These are phyloP conservation scores for Pseudocercospora crystallina DNA, from an alignment of 2,329 filamentous ascomycete genomes.

Conservation along the genomic window DNA sequence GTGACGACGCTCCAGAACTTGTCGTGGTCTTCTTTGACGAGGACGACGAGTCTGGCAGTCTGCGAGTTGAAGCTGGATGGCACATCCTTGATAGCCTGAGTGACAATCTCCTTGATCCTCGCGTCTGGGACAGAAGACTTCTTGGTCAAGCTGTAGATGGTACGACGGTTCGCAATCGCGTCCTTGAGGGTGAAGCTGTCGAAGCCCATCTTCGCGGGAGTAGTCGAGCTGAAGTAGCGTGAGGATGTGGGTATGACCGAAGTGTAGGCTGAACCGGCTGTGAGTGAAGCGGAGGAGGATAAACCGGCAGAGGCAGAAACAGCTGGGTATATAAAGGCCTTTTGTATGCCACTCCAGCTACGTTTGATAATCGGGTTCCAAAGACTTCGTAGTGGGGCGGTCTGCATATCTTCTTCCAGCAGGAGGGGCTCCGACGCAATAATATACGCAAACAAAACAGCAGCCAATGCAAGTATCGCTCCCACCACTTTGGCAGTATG, in stretches of 20 bases:
- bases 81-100: slow-evolving; percentile 62
- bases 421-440: background rate
- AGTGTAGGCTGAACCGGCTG: background rate
- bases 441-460: slow-evolving; percentile 5
- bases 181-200: slow-evolving; percentile 55
- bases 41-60: slow-evolving; percentile 72
- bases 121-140: slow-evolving; percentile 67
- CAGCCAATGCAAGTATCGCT: slow-evolving; percentile 2
- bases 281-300: background rate
- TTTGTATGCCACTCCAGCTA: background rate
- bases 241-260: background rate
- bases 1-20: slow-evolving; percentile 78
- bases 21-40: slow-evolving; percentile 80
- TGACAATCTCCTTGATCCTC: slow-evolving; percentile 65
- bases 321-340: background rate
- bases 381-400: slow-evolving; percentile 7
- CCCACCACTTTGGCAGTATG: background rate
- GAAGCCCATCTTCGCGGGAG: slow-evolving; percentile 39
- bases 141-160: slow-evolving; percentile 52
- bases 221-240: background rate
- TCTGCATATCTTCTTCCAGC: slow-evolving; percentile 9
- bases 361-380: background rate
- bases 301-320: background rate
- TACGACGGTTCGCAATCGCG: slow-evolving; percentile 66
- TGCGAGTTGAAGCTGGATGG: slow-evolving; percentile 90